A percentile compares a stretch with the other conserved stretches of the same genome.
These are phyloP conservation scores for Saturnispora silvae DNA, from an alignment of 805 yeast genomes.

Conservation along the genomic window DNA sequence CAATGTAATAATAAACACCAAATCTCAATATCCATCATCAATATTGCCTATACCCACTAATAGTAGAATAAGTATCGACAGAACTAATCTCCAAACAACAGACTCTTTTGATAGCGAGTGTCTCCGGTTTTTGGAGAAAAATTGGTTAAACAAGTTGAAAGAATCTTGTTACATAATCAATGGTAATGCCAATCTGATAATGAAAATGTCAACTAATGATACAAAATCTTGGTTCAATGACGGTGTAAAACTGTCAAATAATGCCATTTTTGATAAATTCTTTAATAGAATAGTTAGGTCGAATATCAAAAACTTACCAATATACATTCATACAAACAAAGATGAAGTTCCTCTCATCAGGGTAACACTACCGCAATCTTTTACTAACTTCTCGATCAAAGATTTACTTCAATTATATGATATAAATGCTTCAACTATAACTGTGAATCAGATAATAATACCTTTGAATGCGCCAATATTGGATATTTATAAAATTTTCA, in stretches of 20 bases:
- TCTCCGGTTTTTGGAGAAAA: slow-evolving; percentile 29
- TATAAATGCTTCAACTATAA: too few species aligned
- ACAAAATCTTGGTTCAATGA: slow-evolving; percentile 47
- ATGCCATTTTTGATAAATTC: slow-evolving; percentile 16
- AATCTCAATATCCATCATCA: slow-evolving; percentile 29
- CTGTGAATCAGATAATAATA: too few species aligned
- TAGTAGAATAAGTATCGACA: slow-evolving; percentile 1
- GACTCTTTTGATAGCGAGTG: neutral
- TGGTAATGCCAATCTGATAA: slow-evolving; percentile 72
- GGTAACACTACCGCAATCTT: too few species aligned
- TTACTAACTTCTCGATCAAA: too few species aligned
- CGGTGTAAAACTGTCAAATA: slow-evolving; percentile 20
- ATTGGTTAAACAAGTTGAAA: slow-evolving; percentile 71
- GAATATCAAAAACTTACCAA: slow-evolving; percentile 9
- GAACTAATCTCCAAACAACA: neutral
- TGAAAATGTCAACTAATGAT: slow-evolving; percentile 60
- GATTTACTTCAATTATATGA: too few species aligned
- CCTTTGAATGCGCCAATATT: slow-evolving; percentile 34
- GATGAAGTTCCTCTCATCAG: too few species aligned
- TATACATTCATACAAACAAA: too few species aligned
- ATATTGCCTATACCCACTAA: slow-evolving; percentile 27
- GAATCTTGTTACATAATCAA: slow-evolving; percentile 68
- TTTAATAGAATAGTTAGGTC: slow-evolving; percentile 22
- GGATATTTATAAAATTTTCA: slow-evolving; percentile 35
- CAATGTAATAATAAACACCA: slow-evolving; percentile 32